Evolutionary conservation across 805 yeast species (phyloP).

Genomic region (Debaryomyces castellii): DNA sequence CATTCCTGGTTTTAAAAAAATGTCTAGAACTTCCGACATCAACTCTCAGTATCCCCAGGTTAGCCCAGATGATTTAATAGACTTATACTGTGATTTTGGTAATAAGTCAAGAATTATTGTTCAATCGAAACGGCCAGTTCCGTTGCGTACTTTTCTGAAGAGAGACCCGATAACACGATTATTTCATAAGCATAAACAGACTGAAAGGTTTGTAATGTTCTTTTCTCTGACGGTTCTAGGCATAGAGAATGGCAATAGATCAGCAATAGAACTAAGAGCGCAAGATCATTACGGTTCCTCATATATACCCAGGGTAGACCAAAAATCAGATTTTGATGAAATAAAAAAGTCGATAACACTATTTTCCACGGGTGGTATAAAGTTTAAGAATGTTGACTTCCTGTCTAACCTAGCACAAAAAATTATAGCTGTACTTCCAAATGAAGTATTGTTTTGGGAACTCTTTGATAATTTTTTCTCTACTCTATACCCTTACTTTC

Average conservation of each 20-base stretch:
- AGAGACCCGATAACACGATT: slow-evolving; percentile 5
- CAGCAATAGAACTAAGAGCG: slow-evolving; percentile 1
- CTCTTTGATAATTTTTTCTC: slow-evolving; percentile 38
- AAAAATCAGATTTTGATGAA: background rate
- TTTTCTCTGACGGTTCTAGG: background rate
- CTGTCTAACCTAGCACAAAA: slow-evolving; percentile 17
- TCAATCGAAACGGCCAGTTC: slow-evolving; percentile 1
- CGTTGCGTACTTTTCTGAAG: slow-evolving; percentile 5
- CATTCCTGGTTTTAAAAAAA: background rate
- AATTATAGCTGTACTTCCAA: slow-evolving; percentile 34
- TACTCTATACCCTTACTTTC: slow-evolving; percentile 42
- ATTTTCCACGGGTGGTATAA: background rate
- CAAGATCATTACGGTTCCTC: slow-evolving; percentile 1
- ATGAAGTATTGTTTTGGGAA: slow-evolving; percentile 28
- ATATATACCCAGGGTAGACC: slow-evolving; percentile 6
- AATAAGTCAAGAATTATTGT: background rate
- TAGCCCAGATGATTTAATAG: slow-evolving; percentile 2
- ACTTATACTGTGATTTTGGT: slow-evolving; percentile 7
- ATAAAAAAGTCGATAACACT: slow-evolving; percentile 3
- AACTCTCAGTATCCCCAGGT: background rate
- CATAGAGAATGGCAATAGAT: background rate
- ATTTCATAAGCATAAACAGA: background rate
- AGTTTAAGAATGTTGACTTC: slow-evolving; percentile 9
- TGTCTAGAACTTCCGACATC: background rate
- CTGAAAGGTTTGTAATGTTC: background rate